These are phyloP conservation scores for Cyclotella atomus DNA, from an alignment of 108 stramenopile genomes.

Conservation along the genomic window DNA sequence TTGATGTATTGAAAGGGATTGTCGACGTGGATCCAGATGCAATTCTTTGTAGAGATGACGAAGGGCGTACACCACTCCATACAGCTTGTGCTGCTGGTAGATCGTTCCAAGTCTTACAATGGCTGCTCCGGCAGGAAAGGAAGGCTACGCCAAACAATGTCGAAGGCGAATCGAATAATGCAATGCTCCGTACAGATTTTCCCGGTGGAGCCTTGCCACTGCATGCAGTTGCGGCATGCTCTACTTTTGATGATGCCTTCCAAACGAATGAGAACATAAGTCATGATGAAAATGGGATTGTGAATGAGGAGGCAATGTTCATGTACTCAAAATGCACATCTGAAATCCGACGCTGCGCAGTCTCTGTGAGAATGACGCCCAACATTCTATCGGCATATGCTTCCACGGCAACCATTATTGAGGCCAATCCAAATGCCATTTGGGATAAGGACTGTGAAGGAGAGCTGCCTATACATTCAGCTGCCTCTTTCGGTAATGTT, in stretches of 20 bases:
- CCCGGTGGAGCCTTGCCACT: conserved; percentile 31
- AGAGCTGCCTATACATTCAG: conserved; percentile 41
- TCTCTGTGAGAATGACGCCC: conserved; percentile 9
- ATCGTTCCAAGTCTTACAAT: conserved; percentile 27
- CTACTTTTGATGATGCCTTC: conserved; percentile 29
- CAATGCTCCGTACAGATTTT: conserved; percentile 23
- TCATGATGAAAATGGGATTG: neutral
- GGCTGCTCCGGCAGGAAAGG: conserved; percentile 22
- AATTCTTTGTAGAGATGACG: conserved; percentile 24
- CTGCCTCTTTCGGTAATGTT: conserved; percentile 38
- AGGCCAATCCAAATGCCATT: conserved; percentile 33
- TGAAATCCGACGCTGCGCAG: neutral
- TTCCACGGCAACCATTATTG: conserved; percentile 17
- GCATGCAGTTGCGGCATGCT: conserved; percentile 34
- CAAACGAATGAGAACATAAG: neutral
- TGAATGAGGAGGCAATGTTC: too few relatives aligned
- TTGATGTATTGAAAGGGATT: conserved; percentile 25
- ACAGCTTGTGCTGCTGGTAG: conserved; percentile 37
- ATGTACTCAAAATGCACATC: neutral
- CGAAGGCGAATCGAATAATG: conserved; percentile 1
- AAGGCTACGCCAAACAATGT: neutral
- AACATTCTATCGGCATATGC: conserved; percentile 30
- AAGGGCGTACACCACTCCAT: conserved; percentile 43
- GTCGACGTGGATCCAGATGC: conserved; percentile 24
- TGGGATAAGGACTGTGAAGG: conserved; percentile 42